Evolutionary conservation across 441 rosid species (phyloP).

Genomic region (Rhodomyrtus psidioides): DNA sequence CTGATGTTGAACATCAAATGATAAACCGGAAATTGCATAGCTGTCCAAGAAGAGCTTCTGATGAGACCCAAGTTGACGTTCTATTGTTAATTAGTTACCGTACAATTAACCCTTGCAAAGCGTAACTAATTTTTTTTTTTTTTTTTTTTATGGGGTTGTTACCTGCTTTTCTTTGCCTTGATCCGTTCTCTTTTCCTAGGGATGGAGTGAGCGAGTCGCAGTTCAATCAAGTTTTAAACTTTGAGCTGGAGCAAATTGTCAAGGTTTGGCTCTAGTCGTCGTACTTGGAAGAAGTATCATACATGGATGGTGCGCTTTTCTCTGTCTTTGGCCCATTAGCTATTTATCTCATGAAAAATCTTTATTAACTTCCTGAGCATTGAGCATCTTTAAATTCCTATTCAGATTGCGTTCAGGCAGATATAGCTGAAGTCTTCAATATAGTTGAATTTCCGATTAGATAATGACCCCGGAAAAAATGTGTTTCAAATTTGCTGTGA

Average conservation of each 20-base stretch:
- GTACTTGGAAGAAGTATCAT: background rate
- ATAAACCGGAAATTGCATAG: background rate
- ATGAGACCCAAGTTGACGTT: background rate
- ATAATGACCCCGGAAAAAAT: background rate
- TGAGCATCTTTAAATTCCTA: background rate
- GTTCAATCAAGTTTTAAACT: constrained; percentile 21
- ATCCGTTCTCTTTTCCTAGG: constrained; percentile 27
- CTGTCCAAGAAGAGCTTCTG: background rate
- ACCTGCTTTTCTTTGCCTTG: background rate
- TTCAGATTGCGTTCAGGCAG: background rate
- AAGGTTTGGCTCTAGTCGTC: constrained; percentile 33
- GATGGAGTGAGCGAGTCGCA: constrained; percentile 11
- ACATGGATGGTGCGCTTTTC: background rate
- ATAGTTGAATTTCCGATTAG: background rate
- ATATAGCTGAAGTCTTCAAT: background rate
- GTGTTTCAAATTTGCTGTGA: background rate
- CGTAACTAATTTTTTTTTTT: too few relatives aligned
- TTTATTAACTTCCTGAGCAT: background rate
- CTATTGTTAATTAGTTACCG: background rate
- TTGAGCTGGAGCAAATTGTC: constrained; percentile 75
- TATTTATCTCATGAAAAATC: background rate
- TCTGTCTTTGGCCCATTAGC: background rate
- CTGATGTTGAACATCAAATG: background rate
- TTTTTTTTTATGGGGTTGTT: too few relatives aligned
- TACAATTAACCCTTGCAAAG: background rate